Base-by-base conservation (phyloP, 345 rosid genomes). In the Erodium maritimum region DNA sequence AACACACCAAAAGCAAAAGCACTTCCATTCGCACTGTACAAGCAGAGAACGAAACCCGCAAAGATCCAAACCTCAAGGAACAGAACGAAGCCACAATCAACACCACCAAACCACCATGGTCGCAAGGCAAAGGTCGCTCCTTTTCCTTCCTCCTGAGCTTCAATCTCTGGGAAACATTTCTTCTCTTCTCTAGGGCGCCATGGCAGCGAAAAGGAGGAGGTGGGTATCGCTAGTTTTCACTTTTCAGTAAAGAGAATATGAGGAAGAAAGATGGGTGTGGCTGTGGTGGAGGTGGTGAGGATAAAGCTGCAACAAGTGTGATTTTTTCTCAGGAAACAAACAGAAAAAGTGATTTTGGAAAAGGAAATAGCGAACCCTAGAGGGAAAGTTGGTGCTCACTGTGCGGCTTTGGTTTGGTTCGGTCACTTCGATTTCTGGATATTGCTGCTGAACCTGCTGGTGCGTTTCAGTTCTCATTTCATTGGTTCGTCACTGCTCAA, bases 401-500 rank as follows among this genome's bases (percentile, higher is more conserved):
- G 48, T 58, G 56, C 51, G 21, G 19, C 25, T 24, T 62, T 11
- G 37, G 23, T 59, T 55, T 12, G 18, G 55, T 54, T 55, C 65
- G 34, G 54, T 50, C 53, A 52, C 24, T 55, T 22, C 54, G 60
- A 19, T 62, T 62, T 53, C 33, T 56, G 33, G 17, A 21, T 48
- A 22, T 25, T 29, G 51, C 52, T 48, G 52, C 23, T 57, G 34
- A 11, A 17, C 12, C 21, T 45, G n/a, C 52, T 58, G 21, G 60
- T 55, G 29, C 20, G 59, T 33, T 37, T 20, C 22, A 34, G 18
- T 34, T 65, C 29, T 6, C 50, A 21, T 76, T 53, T 69, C 67
- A 71, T 76, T 74, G 81, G 80, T 21, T 70, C 69, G 72, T 80
- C 77, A 53, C 73, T 73, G 48, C 48, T 42, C 11, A 42, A 42